These are phyloP conservation scores for Mollisiaceae sp. DNA, from an alignment of 2,329 filamentous ascomycete genomes.

Conservation along the genomic window DNA sequence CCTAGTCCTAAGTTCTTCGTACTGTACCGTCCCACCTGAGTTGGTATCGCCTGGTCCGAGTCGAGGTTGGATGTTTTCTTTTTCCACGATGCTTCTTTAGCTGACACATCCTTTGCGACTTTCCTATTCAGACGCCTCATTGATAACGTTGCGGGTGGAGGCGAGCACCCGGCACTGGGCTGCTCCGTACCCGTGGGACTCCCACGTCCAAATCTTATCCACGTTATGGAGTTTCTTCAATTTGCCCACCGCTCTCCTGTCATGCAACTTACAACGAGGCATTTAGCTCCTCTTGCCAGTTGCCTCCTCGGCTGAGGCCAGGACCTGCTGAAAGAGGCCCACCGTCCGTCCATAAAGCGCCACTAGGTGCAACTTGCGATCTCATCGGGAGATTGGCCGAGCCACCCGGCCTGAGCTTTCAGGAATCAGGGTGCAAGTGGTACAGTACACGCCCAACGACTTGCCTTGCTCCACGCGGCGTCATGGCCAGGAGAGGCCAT, in stretches of 20 bases:
- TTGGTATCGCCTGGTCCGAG: not conserved
- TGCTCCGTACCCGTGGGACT: not conserved
- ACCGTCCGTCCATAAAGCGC: not conserved
- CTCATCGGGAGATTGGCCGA: conserved; percentile 9
- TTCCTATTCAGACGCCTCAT: not conserved
- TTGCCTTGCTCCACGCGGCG: not conserved
- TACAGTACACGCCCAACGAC: not conserved
- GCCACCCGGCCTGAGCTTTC: not conserved
- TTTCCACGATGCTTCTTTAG: conserved; percentile 5
- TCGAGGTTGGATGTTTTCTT: not conserved
- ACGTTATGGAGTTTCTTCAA: not conserved
- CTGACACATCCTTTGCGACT: not conserved
- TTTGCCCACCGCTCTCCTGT: not conserved
- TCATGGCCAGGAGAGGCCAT: not conserved
- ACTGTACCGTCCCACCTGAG: too few species aligned
- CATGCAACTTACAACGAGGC: not conserved
- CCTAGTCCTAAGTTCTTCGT: too few species aligned
- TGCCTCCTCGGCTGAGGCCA: not conserved
- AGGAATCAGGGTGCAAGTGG: too few species aligned
- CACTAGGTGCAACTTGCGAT: not conserved
- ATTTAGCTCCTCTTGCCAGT: not conserved
- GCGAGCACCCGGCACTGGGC: not conserved
- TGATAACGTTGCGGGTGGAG: conserved; percentile 12
- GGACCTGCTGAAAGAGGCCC: conserved; percentile 7
- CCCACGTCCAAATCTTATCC: not conserved